These are phyloP conservation scores for Podospora fimiseda DNA, from an alignment of 495 filamentous ascomycete species.

Conservation along the genomic window DNA sequence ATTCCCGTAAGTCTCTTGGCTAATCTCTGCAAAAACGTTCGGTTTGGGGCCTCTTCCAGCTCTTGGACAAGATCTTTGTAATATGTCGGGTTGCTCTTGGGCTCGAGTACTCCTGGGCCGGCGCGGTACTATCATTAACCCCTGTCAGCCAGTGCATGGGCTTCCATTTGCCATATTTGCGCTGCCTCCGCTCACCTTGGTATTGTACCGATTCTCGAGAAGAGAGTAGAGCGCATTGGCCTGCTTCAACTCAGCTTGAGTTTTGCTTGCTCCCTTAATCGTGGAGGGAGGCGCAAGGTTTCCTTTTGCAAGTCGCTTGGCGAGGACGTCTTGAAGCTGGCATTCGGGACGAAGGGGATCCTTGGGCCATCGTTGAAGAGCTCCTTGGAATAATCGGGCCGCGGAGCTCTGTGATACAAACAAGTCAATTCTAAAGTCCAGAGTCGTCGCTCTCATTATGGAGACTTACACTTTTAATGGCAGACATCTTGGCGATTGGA, in stretches of 20 bases:
- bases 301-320: conserved; percentile 49
- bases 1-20: conserved; percentile 57
- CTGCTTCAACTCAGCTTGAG: conserved; percentile 43
- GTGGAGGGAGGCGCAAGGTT: conserved; percentile 39
- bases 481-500: conserved; percentile 19
- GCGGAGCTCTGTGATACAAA: conserved; percentile 14
- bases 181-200: conserved; percentile 37
- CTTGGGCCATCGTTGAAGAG: conserved; percentile 70
- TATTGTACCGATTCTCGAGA: conserved; percentile 65
- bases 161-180: neutral
- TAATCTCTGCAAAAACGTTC: conserved; percentile 51
- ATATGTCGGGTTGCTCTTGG: conserved; percentile 68
- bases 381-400: conserved; percentile 44
- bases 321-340: conserved; percentile 66
- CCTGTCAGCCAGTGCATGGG: neutral
- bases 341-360: conserved; percentile 71
- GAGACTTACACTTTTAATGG: conserved; percentile 13
- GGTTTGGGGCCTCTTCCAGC: conserved; percentile 61
- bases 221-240: conserved; percentile 70
- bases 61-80: conserved; percentile 68
- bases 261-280: conserved; percentile 16
- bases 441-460: neutral
- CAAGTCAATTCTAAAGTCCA: neutral
- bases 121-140: conserved; percentile 52
- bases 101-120: conserved; percentile 53